Conservation (phyloP, 1,139 yeast genomes). For the Wickerhamomyces sp. region DNA sequence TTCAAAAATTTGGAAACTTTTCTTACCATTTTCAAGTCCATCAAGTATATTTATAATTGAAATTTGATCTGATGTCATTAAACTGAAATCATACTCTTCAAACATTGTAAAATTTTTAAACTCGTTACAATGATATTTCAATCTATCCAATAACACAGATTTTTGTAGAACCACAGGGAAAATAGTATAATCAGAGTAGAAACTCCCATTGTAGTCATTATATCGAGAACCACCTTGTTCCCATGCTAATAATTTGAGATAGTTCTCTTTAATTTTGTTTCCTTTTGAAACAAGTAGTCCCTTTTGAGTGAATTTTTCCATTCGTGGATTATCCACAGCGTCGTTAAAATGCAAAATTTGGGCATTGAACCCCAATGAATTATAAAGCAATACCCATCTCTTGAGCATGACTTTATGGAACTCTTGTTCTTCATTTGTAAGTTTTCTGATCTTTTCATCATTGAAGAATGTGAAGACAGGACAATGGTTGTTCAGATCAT, state of each 20-base stretch:
- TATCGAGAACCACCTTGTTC: conserved; percentile 3
- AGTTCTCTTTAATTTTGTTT: conserved; percentile 14
- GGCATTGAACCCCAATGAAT: conserved; percentile 15
- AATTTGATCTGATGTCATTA: conserved; percentile 7
- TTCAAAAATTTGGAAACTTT: conserved; percentile 10
- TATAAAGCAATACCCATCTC: conserved; percentile 14
- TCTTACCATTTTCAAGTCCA: conserved; percentile 5
- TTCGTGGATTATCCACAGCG: conserved; percentile 11
- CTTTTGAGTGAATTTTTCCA: conserved; percentile 4
- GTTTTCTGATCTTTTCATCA: conserved; percentile 13
- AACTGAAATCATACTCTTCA: conserved; percentile 11
- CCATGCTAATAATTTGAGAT: conserved; percentile 17
- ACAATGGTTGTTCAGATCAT: conserved; percentile 6
- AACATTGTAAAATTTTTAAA: conserved; percentile 7
- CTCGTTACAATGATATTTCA: conserved; percentile 2
- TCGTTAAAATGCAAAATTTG: conserved; percentile 16
- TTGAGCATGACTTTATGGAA: conserved; percentile 13
- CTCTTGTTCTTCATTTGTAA: conserved; percentile 13
- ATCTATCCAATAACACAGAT: conserved; percentile 1
- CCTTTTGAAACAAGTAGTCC: conserved; percentile 6
- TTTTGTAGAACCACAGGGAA: conserved; percentile 8
- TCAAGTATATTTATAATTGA: conserved; percentile 7
- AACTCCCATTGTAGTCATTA: neutral
- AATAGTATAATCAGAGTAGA: conserved; percentile 15
- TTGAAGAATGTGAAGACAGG: conserved; percentile 17